phyloP scores from a whole-genome alignment of 352 stramenopile genomes.

The Pythium rhizo-oryzae region DNA sequence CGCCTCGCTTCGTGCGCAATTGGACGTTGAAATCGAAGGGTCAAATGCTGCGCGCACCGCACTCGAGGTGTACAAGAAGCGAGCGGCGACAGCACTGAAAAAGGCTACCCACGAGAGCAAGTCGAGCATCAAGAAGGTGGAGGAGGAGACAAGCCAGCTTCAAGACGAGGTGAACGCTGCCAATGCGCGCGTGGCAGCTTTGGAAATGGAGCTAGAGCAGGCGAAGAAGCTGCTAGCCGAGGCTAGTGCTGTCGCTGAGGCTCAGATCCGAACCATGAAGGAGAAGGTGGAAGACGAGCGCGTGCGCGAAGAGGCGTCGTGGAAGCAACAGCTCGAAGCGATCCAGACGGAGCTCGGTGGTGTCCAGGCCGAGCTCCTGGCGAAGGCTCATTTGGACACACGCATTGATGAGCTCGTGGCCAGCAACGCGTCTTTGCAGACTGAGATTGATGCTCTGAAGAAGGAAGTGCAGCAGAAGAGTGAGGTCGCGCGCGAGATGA shows the following conservation, averaged over 20 bases:
- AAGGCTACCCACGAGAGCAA: constrained; percentile 74
- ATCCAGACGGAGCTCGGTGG: constrained; percentile 40
- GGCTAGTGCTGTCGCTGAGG: constrained; percentile 6
- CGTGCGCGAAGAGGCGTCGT: constrained; percentile 24
- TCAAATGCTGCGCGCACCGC: constrained; percentile 49
- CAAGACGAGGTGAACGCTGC: constrained; percentile 47
- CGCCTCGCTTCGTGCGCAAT: constrained; percentile 29
- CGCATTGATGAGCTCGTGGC: constrained; percentile 41
- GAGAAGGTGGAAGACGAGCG: constrained; percentile 40
- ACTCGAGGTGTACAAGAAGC: constrained; percentile 85
- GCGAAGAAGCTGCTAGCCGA: constrained; percentile 14
- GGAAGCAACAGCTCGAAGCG: constrained; percentile 35
- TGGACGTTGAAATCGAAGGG: constrained; percentile 55
- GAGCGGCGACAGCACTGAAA: constrained; percentile 73
- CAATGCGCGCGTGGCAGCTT: constrained; percentile 35
- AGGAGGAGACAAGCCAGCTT: constrained; percentile 44
- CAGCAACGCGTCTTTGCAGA: constrained; percentile 37
- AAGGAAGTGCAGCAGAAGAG: constrained; percentile 44
- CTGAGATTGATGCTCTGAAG: constrained; percentile 37
- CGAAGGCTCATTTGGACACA: constrained; percentile 36
- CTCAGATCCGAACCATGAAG: constrained; percentile 14
- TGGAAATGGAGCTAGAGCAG: constrained; percentile 18
- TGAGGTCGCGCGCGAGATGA: constrained; percentile 41
- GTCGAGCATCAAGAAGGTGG: constrained; percentile 54
- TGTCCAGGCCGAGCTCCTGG: constrained; percentile 30